Conservation (phyloP, 495 filamentous ascomycete genomes). For the Lasiosphaeria miniovina region DNA sequence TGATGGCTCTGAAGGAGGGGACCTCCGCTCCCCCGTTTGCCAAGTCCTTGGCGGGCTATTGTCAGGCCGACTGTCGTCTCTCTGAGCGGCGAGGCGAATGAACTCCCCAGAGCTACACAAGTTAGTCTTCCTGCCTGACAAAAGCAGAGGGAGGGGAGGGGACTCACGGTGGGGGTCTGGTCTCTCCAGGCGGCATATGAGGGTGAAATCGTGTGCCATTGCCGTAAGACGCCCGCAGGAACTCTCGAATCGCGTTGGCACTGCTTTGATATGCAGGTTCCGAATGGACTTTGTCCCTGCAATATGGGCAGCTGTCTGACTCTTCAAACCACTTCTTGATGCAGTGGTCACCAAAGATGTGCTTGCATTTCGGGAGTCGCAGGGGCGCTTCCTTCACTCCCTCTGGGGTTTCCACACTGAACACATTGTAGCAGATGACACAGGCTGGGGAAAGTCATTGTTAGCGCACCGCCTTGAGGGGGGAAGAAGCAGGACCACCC, state of each 20-base stretch:
- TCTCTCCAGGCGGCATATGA: not conserved
- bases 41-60: slow-evolving; percentile 14
- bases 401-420: slow-evolving; percentile 49
- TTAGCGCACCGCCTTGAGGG: not conserved
- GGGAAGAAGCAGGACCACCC: slow-evolving; percentile 25
- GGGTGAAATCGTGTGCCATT: not conserved
- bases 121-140: not conserved
- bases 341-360: slow-evolving; percentile 57
- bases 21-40: slow-evolving; percentile 34
- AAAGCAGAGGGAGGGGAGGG: not conserved
- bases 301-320: slow-evolving; percentile 57
- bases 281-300: slow-evolving; percentile 54
- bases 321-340: slow-evolving; percentile 61
- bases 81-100: slow-evolving; percentile 8
- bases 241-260: slow-evolving; percentile 18
- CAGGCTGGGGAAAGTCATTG: slow-evolving; percentile 37
- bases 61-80: slow-evolving; percentile 9
- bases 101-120: slow-evolving; percentile 8
- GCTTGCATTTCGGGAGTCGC: slow-evolving; percentile 54
- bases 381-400: slow-evolving; percentile 49
- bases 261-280: slow-evolving; percentile 28
- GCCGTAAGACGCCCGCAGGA: slow-evolving; percentile 13
- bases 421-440: slow-evolving; percentile 58
- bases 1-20: slow-evolving; percentile 34
- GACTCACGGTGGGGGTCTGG: slow-evolving; percentile 3